phyloP scores from a whole-genome alignment of 441 rosid species.

The Aquilaria agallochum region DNA sequence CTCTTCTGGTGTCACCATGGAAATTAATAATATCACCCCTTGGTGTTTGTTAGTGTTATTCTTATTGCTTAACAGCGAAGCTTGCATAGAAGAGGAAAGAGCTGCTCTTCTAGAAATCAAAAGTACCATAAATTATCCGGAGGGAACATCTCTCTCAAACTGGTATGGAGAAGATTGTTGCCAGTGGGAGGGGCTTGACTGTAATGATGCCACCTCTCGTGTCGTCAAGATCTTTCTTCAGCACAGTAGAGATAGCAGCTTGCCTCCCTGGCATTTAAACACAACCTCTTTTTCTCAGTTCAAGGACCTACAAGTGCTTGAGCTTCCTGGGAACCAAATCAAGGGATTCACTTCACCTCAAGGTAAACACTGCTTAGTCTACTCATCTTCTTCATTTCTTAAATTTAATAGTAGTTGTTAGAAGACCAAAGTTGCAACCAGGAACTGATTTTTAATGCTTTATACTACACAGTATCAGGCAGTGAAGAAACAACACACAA shows the following conservation, averaged over 20 bases:
- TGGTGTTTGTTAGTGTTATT: background rate
- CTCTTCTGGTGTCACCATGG: background rate
- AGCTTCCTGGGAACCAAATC: background rate
- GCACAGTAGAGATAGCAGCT: background rate
- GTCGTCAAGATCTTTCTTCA: background rate
- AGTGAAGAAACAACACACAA: background rate
- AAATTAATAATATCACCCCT: background rate
- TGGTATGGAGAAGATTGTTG: constrained; percentile 9
- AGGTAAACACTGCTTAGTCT: background rate
- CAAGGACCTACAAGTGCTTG: background rate
- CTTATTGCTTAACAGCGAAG: background rate
- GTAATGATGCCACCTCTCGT: background rate
- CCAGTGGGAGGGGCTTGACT: constrained; percentile 8
- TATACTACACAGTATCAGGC: background rate
- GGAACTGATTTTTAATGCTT: background rate
- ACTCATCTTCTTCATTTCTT: background rate
- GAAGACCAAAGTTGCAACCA: background rate
- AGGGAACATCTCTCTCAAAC: constrained; percentile 1
- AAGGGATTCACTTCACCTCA: constrained; percentile 4
- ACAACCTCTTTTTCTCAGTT: constrained; percentile 1
- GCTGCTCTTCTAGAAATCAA: constrained; percentile 9
- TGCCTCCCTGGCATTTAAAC: background rate
- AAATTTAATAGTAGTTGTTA: no score
- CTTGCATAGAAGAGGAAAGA: constrained; percentile 6
- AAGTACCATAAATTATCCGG: background rate